Base-by-base conservation (phyloP, 306 rosid species). In the Begonia fuchsioides region DNA sequence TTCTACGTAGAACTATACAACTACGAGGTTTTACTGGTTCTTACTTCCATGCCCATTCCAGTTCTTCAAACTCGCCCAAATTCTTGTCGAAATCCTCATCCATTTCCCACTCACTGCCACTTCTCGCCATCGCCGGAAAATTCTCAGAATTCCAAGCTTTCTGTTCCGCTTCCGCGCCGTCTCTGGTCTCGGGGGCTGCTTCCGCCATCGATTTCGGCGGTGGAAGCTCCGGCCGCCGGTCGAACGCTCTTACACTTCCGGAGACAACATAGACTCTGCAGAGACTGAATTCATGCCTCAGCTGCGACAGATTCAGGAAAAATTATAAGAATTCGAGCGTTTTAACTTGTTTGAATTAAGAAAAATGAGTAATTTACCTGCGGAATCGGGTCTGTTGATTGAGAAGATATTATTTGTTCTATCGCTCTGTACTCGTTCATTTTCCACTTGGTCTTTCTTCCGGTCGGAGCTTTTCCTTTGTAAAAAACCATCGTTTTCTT, bases 401-500 rank as follows among this genome's bases (percentile, higher is more conserved):
- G 18, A 53, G 76, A 32, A 26, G 64, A 60, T 50, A 10, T 40
- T 32, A 61, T 43, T 4, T 9, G 59, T 39, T 51, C 48, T 16
- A 87, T 88, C 56, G 86, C 94, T 78, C 71, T 80, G 43, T 87
- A 87, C 50, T 83, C 96, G 51, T 83, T 76, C 93, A 83, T 80
- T 74, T 88, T 88, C 96, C 94, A 83, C 32, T 78, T 78, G 50
- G 94, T 88, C 67, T 81, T 88, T 9, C 67, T 80, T 18, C 96
- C 94, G 0, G 64, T 72, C 1, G 95, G 96, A 43, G 96, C 88
- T 69, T 68, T 87, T 5, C 94, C 96, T 38, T 32, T 65, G 58
- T 87, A 83, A 61, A 87, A 87, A 0, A 83, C 96, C 96, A 83
- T 83, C 18, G 83, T 73, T 66, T 83, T 87, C 77, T 80, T 87